Conservation (phyloP, 2,329 filamentous ascomycete species). For the Pezicula carpinea region DNA sequence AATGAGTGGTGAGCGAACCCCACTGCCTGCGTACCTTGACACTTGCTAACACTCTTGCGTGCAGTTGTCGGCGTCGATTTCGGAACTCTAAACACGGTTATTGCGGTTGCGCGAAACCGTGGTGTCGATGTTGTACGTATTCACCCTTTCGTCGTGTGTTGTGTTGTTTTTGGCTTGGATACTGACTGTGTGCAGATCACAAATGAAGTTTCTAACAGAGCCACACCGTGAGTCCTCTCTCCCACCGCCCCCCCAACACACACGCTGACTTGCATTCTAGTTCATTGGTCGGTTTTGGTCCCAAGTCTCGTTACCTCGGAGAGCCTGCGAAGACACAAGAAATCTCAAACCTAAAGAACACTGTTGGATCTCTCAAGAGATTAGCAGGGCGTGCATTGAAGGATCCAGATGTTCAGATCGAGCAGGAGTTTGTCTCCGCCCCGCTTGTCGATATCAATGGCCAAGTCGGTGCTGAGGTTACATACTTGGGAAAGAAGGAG, state of each 20-base stretch:
- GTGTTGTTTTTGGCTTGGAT: slow-evolving; percentile 14
- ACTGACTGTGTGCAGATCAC: slow-evolving; percentile 63
- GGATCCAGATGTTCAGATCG: slow-evolving; percentile 89
- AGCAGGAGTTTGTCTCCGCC: slow-evolving; percentile 87
- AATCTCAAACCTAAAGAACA: slow-evolving; percentile 99
- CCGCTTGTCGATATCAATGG: slow-evolving; percentile 85
- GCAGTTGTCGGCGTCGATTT: slow-evolving; percentile 57
- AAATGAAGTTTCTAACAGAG: slow-evolving; percentile 98
- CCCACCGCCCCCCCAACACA: not conserved
- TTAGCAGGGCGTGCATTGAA: slow-evolving; percentile 80
- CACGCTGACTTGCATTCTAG: slow-evolving; percentile 39
- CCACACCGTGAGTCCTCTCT: slow-evolving; percentile 76
- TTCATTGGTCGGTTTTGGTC: slow-evolving; percentile 90
- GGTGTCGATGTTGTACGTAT: slow-evolving; percentile 95
- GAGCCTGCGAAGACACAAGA: slow-evolving; percentile 98
- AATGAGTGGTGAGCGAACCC: slow-evolving; percentile 20
- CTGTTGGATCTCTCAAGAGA: slow-evolving; percentile 86
- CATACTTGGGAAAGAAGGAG: slow-evolving; percentile 91
- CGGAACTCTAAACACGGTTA: slow-evolving; percentile 93
- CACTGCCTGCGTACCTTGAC: slow-evolving; percentile 1
- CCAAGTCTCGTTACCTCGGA: slow-evolving; percentile 89
- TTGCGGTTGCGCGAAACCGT: slow-evolving; percentile 96
- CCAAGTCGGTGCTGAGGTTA: slow-evolving; percentile 91
- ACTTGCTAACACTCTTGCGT: slow-evolving; percentile 12
- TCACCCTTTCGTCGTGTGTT: slow-evolving; percentile 4